Evolutionary conservation across 371 early-diverging fungal species (phyloP).

Genomic region (Nematocida displodere): DNA sequence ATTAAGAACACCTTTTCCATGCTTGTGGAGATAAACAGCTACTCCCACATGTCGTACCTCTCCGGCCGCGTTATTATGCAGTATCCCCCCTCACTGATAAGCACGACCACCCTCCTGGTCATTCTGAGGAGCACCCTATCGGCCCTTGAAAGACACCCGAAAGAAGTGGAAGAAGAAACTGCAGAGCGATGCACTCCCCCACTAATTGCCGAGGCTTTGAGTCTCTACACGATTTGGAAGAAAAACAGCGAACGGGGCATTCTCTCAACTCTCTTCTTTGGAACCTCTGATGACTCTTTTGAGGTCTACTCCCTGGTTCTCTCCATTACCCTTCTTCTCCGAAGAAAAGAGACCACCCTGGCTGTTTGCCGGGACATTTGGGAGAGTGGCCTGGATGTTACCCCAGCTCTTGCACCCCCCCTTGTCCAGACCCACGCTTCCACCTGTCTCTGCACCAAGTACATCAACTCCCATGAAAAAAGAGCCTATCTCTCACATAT

Average conservation of each 20-base stretch:
- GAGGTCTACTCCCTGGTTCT: constrained; percentile 2
- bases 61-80: neutral
- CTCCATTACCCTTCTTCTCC: neutral
- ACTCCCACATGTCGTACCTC: constrained; percentile 9
- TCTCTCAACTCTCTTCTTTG: constrained; percentile 28
- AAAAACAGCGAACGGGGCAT: neutral
- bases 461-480: neutral
- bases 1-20: constrained; percentile 14
- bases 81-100: constrained; percentile 3
- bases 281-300: constrained; percentile 13
- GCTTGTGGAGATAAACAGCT: constrained; percentile 3
- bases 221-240: constrained; percentile 14
- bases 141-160: neutral
- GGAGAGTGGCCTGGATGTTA: constrained; percentile 25
- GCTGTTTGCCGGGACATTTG: constrained; percentile 37
- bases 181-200: neutral
- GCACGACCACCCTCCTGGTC: neutral
- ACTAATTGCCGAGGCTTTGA: neutral
- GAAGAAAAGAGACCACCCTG: neutral
- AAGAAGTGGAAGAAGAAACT: neutral
- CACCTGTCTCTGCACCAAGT: neutral
- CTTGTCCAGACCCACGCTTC: constrained; percentile 8
- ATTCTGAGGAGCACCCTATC: neutral
- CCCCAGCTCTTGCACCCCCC: neutral
- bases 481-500: constrained; percentile 6